Evolutionary conservation across 2,329 filamentous ascomycete genomes (phyloP).

Genomic region (Alternaria metachromatica): DNA sequence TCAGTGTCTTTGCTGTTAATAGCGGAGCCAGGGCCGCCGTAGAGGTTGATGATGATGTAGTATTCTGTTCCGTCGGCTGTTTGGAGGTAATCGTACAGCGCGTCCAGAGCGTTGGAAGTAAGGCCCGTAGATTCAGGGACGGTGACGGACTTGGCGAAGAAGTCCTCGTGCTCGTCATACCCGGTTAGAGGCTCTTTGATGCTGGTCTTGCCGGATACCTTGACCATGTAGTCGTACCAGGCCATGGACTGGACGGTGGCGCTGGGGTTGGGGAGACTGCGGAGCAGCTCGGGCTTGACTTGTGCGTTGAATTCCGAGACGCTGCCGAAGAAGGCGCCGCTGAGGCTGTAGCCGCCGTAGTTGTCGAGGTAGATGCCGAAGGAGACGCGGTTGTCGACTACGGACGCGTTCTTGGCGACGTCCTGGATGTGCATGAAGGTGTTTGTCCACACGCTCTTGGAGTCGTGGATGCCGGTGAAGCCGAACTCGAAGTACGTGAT

Average conservation of each 20-base stretch:
- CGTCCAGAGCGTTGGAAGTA: constrained; percentile 31
- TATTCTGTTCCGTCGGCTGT: constrained; percentile 28
- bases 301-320: constrained; percentile 46
- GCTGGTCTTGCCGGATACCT: constrained; percentile 40
- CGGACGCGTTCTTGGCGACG: constrained; percentile 48
- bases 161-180: constrained; percentile 49
- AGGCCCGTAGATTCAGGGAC: constrained; percentile 47
- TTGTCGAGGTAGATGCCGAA: constrained; percentile 53
- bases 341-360: constrained; percentile 41
- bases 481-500: constrained; percentile 40
- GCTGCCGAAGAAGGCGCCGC: constrained; percentile 52
- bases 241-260: constrained; percentile 36
- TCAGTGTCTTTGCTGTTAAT: constrained; percentile 45
- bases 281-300: constrained; percentile 50
- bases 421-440: constrained; percentile 52
- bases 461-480: constrained; percentile 32
- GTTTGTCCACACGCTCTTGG: constrained; percentile 42
- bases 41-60: constrained; percentile 50
- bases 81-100: constrained; percentile 44
- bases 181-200: constrained; percentile 41
- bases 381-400: constrained; percentile 51
- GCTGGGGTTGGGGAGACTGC: constrained; percentile 40
- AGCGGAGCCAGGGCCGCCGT: constrained; percentile 46
- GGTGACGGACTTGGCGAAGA: constrained; percentile 51
- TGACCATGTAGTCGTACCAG: constrained; percentile 53